phyloP scores from a whole-genome alignment of 768 basidiomycete genomes.

The Suillus brevipes region DNA sequence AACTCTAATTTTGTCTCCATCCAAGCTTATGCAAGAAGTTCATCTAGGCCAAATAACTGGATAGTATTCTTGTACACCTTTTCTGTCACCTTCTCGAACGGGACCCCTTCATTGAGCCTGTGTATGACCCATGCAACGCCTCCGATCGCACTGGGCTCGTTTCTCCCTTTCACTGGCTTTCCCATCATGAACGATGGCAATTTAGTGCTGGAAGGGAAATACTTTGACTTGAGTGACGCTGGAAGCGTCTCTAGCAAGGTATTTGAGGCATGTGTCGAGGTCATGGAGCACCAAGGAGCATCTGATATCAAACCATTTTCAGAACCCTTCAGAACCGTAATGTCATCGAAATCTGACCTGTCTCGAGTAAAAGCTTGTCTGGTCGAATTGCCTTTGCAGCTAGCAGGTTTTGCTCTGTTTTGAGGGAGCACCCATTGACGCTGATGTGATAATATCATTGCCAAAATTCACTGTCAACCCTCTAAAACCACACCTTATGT shows the following conservation, averaged over 20 bases:
- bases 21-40: constrained; percentile 20
- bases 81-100: constrained; percentile 56
- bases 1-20: not conserved
- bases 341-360: constrained; percentile 45
- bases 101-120: constrained; percentile 42
- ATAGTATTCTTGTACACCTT: constrained; percentile 65
- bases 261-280: constrained; percentile 63
- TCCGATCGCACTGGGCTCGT: constrained; percentile 67
- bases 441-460: constrained; percentile 29
- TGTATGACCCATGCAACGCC: constrained; percentile 74
- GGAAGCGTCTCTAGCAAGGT: constrained; percentile 50
- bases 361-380: constrained; percentile 69
- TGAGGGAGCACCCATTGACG: constrained; percentile 77
- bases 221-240: constrained; percentile 43
- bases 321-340: not conserved
- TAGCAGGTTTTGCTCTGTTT: constrained; percentile 64
- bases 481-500: constrained; percentile 46
- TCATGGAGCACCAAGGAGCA: constrained; percentile 74
- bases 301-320: constrained; percentile 38
- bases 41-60: constrained; percentile 54
- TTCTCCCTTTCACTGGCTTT: constrained; percentile 72
- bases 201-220: constrained; percentile 51
- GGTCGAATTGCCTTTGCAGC: constrained; percentile 56
- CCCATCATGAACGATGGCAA: constrained; percentile 60
- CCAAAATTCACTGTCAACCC: not conserved